Evolutionary conservation across 2,329 filamentous ascomycete species (phyloP), one percentile per base, ranked within the genome.

Genomic region (Gyromitra esculenta): DNA sequence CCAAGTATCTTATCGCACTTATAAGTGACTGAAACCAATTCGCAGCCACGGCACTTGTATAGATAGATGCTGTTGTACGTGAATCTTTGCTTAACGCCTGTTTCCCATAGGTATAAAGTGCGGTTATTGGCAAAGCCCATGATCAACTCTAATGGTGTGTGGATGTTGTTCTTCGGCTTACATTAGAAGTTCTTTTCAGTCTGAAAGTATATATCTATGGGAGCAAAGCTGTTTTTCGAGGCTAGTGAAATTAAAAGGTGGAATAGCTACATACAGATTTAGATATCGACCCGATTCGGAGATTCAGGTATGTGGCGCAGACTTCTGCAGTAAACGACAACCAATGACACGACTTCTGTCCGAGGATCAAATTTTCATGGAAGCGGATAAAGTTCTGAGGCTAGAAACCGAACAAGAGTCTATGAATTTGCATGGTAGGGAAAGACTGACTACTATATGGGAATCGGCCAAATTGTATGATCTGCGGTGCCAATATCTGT

Each of bases 401-500:
- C 56, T 37, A 52, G 7, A 6, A 31, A 56, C 18, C 15, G 52
- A 31, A 21, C 52, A 56, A 4, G 48, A 21, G 7, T 52, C 11
- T 25, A 25, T 11, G 18, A 56, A 31, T 11, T 25, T 63, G 59
- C 37, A 50, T 18, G 18, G n/a, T 9, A 62, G 56, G 11, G n/a
- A 31, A 31, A 15, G 39, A n/a, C 15, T 18, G 48, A n/a, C 15
- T 52, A 18, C 15, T 65, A 25, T n/a, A 52, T 65, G 15, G 31
- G 15, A 3, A 65, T 39, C 15, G 25, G 25, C 2, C 9, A 21
- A 13, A 68, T 43, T 56, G 31, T 52, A 35, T 62, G 54, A 57
- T 68, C 63, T 54, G 71, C 64, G 11, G 41, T 62, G 63, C 45
- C 54, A 68, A 62, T 21, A 31, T 41, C 35, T 68, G 37, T 62